phyloP scores from a whole-genome alignment of 345 rosid genomes.

The Camelina hispida region DNA sequence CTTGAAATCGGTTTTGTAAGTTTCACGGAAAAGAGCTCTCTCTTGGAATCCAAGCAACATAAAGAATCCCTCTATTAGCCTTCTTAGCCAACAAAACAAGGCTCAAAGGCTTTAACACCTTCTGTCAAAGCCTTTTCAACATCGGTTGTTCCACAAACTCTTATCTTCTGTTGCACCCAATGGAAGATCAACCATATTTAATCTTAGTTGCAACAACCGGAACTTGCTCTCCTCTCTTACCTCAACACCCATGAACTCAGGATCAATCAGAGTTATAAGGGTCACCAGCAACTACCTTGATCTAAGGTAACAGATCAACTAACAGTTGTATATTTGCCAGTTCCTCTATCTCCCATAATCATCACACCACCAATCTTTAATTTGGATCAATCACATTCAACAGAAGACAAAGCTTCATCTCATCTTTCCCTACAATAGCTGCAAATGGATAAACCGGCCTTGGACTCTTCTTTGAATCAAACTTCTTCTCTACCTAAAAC shows the following conservation, averaged over 20 bases:
- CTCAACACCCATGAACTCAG: slow-evolving; percentile 91
- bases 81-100: slow-evolving; percentile 85
- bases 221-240: slow-evolving; percentile 76
- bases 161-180: slow-evolving; percentile 89
- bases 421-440: slow-evolving; percentile 98
- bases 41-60: slow-evolving; percentile 96
- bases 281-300: slow-evolving; percentile 78
- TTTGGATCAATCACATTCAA: slow-evolving; percentile 91
- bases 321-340: slow-evolving; percentile 90
- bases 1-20: slow-evolving; percentile 83
- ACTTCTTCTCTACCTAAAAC: slow-evolving; percentile 56
- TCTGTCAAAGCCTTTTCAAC: slow-evolving; percentile 90
- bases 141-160: slow-evolving; percentile 89
- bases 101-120: slow-evolving; percentile 97
- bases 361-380: slow-evolving; percentile 87
- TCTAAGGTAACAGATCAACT: slow-evolving; percentile 91
- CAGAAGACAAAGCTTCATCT: slow-evolving; percentile 94
- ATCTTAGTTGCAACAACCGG: slow-evolving; percentile 59
- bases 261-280: slow-evolving; percentile 93
- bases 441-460: slow-evolving; percentile 97
- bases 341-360: slow-evolving; percentile 99
- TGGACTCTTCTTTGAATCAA: slow-evolving; percentile 69
- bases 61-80: slow-evolving; percentile 96
- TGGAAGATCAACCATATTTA: slow-evolving; percentile 93
- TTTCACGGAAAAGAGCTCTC: slow-evolving; percentile 79